Conservation (phyloP, 1,284 basidiomycete species). For the Papiliotrema laurentii region DNA sequence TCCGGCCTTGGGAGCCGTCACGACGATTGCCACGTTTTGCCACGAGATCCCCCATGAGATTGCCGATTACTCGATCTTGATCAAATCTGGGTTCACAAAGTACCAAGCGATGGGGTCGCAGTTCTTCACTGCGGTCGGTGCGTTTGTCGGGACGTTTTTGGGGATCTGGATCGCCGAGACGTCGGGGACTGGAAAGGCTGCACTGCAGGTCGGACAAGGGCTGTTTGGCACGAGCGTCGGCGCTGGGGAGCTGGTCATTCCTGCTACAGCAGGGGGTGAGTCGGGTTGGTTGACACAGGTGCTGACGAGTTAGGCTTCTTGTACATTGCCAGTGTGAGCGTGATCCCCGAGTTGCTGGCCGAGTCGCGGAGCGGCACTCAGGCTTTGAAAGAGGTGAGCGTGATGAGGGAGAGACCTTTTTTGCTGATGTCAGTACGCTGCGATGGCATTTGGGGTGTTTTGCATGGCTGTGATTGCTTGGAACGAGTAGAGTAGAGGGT, state of each 20-base stretch:
- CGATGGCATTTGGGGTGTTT: conserved; percentile 78
- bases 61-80: conserved; percentile 82
- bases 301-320: conserved; percentile 60
- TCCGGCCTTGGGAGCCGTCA: conserved; percentile 81
- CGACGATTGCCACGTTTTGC: conserved; percentile 83
- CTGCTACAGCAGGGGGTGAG: conserved; percentile 70
- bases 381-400: conserved; percentile 70
- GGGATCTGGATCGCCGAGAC: conserved; percentile 69
- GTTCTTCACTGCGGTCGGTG: conserved; percentile 80
- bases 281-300: not conserved
- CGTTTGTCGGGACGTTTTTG: conserved; percentile 84
- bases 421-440: conserved; percentile 61
- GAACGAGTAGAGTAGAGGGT: conserved; percentile 64
- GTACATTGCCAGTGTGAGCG: conserved; percentile 85
- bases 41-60: conserved; percentile 91
- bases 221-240: conserved; percentile 73
- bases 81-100: conserved; percentile 84
- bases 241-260: conserved; percentile 76
- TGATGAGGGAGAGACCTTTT: too few species aligned
- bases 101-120: conserved; percentile 84
- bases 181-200: conserved; percentile 43
- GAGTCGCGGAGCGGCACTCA: conserved; percentile 81
- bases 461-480: conserved; percentile 64
- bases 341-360: conserved; percentile 74
- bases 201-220: conserved; percentile 55